phyloP scores from a whole-genome alignment of 2,329 filamentous ascomycete genomes.

The Xylogone sp. region DNA sequence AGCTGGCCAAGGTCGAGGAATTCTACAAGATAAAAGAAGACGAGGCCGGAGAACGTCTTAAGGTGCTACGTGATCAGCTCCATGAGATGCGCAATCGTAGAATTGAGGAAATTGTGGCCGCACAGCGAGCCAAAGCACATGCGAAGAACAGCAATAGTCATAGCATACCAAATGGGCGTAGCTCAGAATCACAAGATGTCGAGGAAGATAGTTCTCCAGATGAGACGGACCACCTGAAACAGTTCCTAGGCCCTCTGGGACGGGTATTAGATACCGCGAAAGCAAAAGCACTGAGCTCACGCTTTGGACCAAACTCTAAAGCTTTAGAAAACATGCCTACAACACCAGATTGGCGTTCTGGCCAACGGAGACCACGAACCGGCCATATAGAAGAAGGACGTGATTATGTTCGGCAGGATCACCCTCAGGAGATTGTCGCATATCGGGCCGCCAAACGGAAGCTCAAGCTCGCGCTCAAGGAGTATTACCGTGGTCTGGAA shows the following conservation, averaged over 20 bases:
- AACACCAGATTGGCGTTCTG: conserved; percentile 31
- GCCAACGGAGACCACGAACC: conserved; percentile 31
- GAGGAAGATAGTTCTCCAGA: conserved; percentile 9
- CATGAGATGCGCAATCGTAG: conserved; percentile 89
- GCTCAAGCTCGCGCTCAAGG: conserved; percentile 84
- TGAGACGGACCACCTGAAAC: conserved; percentile 21
- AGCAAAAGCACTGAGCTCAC: conserved; percentile 43
- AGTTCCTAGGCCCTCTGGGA: conserved; percentile 49
- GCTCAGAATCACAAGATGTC: conserved; percentile 1
- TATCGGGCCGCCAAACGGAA: conserved; percentile 89
- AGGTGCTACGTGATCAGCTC: conserved; percentile 73
- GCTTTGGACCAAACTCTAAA: conserved; percentile 57
- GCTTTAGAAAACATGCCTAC: conserved; percentile 49
- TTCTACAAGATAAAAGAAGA: conserved; percentile 90
- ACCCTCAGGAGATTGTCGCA: conserved; percentile 60
- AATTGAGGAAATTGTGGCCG: conserved; percentile 58
- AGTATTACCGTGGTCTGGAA: conserved; percentile 90
- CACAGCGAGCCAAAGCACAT: conserved; percentile 16
- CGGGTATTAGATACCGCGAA: conserved; percentile 28
- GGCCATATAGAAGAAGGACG: conserved; percentile 28
- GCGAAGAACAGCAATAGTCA: conserved; percentile 18
- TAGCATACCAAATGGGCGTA: conserved; percentile 8
- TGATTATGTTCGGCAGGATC: conserved; percentile 45
- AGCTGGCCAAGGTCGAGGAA: conserved; percentile 85
- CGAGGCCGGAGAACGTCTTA: conserved; percentile 71